These are phyloP conservation scores for Orbilia ellipsospora DNA, from an alignment of 2,329 filamentous ascomycete species.

Conservation along the genomic window DNA sequence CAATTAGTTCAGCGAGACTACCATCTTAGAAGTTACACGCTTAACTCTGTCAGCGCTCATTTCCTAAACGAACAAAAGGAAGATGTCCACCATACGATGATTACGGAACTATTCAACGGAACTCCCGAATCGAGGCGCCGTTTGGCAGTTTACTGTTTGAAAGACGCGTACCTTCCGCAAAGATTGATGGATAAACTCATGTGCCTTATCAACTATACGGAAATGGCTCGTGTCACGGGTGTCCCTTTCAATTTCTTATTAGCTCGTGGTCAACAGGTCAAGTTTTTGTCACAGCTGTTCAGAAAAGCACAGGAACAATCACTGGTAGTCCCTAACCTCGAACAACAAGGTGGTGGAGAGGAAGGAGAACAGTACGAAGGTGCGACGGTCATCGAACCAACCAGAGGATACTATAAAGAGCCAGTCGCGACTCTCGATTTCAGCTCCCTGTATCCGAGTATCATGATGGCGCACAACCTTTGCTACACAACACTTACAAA, in stretches of 20 bases:
- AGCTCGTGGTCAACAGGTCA: constrained; percentile 92
- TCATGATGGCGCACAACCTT: constrained; percentile 98
- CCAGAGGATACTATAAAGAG: constrained; percentile 90
- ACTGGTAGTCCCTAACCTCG: constrained; percentile 90
- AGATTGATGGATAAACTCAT: constrained; percentile 96
- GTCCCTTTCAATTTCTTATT: constrained; percentile 96
- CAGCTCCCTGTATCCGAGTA: constrained; percentile 96
- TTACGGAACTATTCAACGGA: constrained; percentile 96
- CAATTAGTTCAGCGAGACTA: constrained; percentile 95
- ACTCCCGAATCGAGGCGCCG: constrained; percentile 91
- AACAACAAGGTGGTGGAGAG: constrained; percentile 72
- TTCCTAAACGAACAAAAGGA: constrained; percentile 98
- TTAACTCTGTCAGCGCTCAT: constrained; percentile 95
- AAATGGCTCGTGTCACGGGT: constrained; percentile 99
- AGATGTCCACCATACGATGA: constrained; percentile 99
- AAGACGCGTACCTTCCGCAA: constrained; percentile 95
- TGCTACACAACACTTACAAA: constrained; percentile 95
- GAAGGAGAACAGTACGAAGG: constrained; percentile 87
- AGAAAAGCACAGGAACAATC: constrained; percentile 93
- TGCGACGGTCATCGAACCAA: constrained; percentile 96
- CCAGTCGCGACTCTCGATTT: constrained; percentile 98
- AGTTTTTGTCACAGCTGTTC: constrained; percentile 97
- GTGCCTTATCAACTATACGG: constrained; percentile 98
- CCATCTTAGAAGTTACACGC: constrained; percentile 93
- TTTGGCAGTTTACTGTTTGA: constrained; percentile 93